Base-by-base conservation (phyloP, 768 basidiomycete species). In the Paxillus rubicundulus region DNA sequence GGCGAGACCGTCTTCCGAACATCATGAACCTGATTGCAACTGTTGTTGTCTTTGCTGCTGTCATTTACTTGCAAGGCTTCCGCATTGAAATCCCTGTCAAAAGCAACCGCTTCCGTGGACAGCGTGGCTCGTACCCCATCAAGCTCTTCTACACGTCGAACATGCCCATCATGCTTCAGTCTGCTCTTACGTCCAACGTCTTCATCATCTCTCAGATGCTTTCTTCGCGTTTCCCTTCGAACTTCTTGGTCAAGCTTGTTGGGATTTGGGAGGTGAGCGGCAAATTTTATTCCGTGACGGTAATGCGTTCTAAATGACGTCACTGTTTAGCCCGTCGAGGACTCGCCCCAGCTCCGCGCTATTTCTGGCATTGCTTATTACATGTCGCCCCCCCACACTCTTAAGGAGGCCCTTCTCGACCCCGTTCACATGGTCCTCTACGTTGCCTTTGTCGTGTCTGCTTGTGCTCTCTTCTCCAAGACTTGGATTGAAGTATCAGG, bases 91-190 rank as follows among this genome's bases (percentile, higher is more conserved):
- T 98, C 67, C 96, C 95, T 8, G 92, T 98, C 69, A 98, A 98
- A 82, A 89, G 86, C 75, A 94, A 91, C 78, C 82, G 85, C 59
- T 92, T 94, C 86, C 82, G 94, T 52, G 97, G 97, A n/a, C 94
- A 98, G 70, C 82, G 95, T 28, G 95, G 92, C 38, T 82, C 84
- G 13, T 98, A 98, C 77, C 97, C 97, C 47, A 82, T 99, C 77
- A 98, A 98, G 76, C 84, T 98, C 34, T 98, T 99, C 77, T 99
- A 98, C 74, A 98, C 97, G 14, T 88, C 85, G 40, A 99, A 98
- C 77, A 99, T 98, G 96, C 96, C 96, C 52, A 98, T 99, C 78
- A 99, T 99, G 96, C 82, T 98, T 54, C 91, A 98, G 74, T 86
- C 83, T 13, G 95, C 95, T 13, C 76, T 98, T 51, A 92, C 92